Conservation (phyloP, 345 rosid species). For the Dimocarpus longan region DNA sequence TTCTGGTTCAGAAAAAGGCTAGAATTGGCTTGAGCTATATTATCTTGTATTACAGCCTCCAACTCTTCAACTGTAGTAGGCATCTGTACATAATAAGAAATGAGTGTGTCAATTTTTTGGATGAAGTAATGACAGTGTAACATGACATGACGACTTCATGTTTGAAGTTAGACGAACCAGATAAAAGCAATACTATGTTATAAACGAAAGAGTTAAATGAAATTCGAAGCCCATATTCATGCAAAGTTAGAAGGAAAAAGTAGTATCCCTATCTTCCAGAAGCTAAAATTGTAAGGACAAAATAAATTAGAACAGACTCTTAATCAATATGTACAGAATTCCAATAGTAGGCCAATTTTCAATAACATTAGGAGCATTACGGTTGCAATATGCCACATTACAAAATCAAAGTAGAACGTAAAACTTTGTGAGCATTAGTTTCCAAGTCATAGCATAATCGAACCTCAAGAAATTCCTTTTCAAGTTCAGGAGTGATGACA, state of each 20-base stretch:
- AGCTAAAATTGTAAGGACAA: neutral
- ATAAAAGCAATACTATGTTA: neutral
- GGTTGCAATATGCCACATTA: neutral
- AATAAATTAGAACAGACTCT: neutral
- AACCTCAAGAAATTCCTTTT: constrained; percentile 77
- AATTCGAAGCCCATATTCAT: constrained; percentile 2
- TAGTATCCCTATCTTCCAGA: neutral
- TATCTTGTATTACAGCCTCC: constrained; percentile 89
- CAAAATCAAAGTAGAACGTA: neutral
- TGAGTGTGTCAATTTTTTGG: neutral
- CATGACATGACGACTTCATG: neutral
- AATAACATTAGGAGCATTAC: neutral
- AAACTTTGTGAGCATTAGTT: neutral
- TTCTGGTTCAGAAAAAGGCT: constrained; percentile 80
- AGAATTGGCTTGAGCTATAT: constrained; percentile 79
- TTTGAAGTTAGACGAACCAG: neutral
- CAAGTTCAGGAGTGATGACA: constrained; percentile 75
- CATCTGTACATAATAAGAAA: constrained; percentile 42
- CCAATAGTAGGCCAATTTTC: neutral
- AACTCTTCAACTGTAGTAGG: constrained; percentile 84
- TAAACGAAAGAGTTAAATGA: neutral
- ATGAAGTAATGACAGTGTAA: neutral
- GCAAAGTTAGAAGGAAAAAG: neutral
- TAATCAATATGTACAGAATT: neutral
- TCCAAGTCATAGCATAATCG: constrained; percentile 7